Percentiles rank a stretch among this genome's conserved stretches.
phyloP scores from a whole-genome alignment of 2,329 filamentous ascomycete genomes.

The Neofusicoccum ribis region DNA sequence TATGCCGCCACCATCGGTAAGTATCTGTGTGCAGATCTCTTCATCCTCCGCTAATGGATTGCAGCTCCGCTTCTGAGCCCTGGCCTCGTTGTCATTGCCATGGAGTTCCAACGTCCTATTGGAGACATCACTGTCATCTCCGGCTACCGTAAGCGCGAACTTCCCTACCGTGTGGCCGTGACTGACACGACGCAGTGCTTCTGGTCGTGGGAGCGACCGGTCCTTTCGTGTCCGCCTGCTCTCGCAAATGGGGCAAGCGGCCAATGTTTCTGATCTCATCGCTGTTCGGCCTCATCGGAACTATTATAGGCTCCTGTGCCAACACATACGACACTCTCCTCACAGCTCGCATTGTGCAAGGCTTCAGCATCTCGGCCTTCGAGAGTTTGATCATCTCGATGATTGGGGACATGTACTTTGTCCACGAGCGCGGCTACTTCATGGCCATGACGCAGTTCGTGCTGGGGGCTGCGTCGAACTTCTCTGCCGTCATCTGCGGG shows the following conservation, averaged over 20 bases:
- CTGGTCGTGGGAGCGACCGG: constrained; percentile 37
- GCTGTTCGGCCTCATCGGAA: constrained; percentile 11
- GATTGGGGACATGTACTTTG: constrained; percentile 51
- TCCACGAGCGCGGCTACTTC: constrained; percentile 50
- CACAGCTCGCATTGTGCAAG: constrained; percentile 46
- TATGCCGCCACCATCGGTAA: constrained; percentile 26
- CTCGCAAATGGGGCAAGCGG: constrained; percentile 49
- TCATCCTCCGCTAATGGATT: constrained; percentile 11
- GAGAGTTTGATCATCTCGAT: constrained; percentile 39
- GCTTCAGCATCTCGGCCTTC: constrained; percentile 41
- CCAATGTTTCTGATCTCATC: constrained; percentile 48
- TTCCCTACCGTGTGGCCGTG: background rate
- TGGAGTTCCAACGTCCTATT: constrained; percentile 30
- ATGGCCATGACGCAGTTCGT: constrained; percentile 47
- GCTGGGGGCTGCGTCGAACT: constrained; percentile 26
- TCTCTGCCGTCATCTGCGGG: background rate
- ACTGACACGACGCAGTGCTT: constrained; percentile 25
- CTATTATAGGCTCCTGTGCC: constrained; percentile 38
- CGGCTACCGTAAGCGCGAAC: constrained; percentile 27
- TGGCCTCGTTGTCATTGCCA: constrained; percentile 35
- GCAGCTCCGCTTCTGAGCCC: constrained; percentile 38
- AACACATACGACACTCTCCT: constrained; percentile 52
- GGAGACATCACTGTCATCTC: constrained; percentile 38
- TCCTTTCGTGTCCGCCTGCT: constrained; percentile 35
- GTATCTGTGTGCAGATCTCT: background rate